Percentiles rank a stretch among this genome's conserved stretches.
phyloP scores from a whole-genome alignment of 2,329 filamentous ascomycete species.

The Aspergillus sp. region DNA sequence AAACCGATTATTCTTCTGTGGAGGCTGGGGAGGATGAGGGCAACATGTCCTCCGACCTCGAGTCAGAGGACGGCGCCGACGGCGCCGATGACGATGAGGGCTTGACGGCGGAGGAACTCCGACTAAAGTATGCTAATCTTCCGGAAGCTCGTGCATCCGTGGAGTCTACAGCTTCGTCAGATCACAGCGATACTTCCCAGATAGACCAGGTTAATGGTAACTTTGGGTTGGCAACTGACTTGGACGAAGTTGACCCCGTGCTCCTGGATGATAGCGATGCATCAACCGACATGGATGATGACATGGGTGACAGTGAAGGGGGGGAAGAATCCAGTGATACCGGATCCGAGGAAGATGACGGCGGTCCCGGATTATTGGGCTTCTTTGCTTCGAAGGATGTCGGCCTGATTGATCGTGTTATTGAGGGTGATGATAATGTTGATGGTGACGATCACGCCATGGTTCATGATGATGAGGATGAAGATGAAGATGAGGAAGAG shows the following conservation, averaged over 20 bases:
- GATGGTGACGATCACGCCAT: constrained; percentile 21
- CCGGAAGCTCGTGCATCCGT: constrained; percentile 22
- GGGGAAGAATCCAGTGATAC: constrained; percentile 47
- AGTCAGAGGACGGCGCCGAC: constrained; percentile 36
- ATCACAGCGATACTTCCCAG: constrained; percentile 13
- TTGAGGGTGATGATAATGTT: constrained; percentile 19
- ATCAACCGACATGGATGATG: constrained; percentile 42
- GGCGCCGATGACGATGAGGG: constrained; percentile 36
- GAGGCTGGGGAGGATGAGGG: constrained; percentile 51
- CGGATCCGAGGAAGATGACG: constrained; percentile 35
- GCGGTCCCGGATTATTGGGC: constrained; percentile 35
- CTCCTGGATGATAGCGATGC: constrained; percentile 40
- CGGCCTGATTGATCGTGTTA: constrained; percentile 7
- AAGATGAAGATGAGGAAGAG: constrained; percentile 15
- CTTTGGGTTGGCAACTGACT: constrained; percentile 16
- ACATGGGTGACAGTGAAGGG: constrained; percentile 40
- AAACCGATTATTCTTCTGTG: constrained; percentile 41
- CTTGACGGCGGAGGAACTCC: constrained; percentile 41
- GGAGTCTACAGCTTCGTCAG: constrained; percentile 14
- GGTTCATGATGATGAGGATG: constrained; percentile 19
- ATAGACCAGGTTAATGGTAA: constrained; percentile 15
- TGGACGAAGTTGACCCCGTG: constrained; percentile 39
- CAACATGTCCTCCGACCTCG: constrained; percentile 42
- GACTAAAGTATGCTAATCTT: constrained; percentile 40
- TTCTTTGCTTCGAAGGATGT: constrained; percentile 41